phyloP scores from a whole-genome alignment of 1,139 yeast genomes.

The Suhomyces taliae region DNA sequence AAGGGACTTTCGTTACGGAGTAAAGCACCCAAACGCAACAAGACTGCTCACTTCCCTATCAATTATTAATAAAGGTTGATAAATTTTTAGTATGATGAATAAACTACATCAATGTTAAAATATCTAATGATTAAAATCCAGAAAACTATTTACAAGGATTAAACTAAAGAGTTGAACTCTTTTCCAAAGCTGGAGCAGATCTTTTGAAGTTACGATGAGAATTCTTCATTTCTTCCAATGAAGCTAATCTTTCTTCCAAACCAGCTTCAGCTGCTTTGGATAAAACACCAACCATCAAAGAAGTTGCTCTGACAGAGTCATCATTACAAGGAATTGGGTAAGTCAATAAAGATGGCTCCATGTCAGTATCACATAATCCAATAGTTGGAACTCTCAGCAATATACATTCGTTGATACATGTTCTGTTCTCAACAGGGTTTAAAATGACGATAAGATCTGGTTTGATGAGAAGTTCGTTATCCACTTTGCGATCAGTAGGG shows the following conservation, averaged over 20 bases:
- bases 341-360: slow-evolving; percentile 85
- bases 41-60: background rate
- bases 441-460: slow-evolving; percentile 87
- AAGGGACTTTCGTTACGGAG: slow-evolving; percentile 19
- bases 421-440: slow-evolving; percentile 86
- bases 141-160: slow-evolving; percentile 1
- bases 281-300: slow-evolving; percentile 77
- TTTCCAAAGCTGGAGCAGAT: slow-evolving; percentile 1
- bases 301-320: slow-evolving; percentile 82
- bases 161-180: background rate
- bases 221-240: slow-evolving; percentile 32
- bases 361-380: slow-evolving; percentile 91
- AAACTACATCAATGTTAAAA: too few species aligned
- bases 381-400: slow-evolving; percentile 86
- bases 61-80: background rate
- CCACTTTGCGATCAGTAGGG: slow-evolving; percentile 58
- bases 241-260: slow-evolving; percentile 51
- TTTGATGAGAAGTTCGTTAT: slow-evolving; percentile 55
- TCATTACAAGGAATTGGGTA: slow-evolving; percentile 97
- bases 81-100: too few species aligned
- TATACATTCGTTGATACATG: slow-evolving; percentile 79
- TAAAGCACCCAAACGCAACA: background rate
- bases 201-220: slow-evolving; percentile 2
- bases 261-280: slow-evolving; percentile 87
- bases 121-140: background rate